Evolutionary conservation across 2,329 filamentous ascomycete genomes (phyloP), one percentile per base, ranked within the genome.

Genomic region (Zelopaecilomyces penicillatus): DNA sequence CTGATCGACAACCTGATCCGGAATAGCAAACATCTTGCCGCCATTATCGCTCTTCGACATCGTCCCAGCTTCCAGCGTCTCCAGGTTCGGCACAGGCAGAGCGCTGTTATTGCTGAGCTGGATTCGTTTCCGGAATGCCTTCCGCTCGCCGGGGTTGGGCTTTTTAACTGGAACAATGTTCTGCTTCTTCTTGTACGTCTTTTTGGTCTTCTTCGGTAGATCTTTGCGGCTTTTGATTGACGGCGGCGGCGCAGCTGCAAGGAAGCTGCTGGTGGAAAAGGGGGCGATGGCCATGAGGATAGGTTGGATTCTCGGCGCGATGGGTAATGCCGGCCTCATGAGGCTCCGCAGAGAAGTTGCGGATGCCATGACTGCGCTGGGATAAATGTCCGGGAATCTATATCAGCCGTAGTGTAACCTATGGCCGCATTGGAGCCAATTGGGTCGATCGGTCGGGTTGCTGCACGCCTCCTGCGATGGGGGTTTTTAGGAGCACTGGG

Each of bases 71-170:
- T 66, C 73, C 44, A 95, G 59, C 40, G 83, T 75, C 48, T 74
- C 67, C 54, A 95, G 71, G 8, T 80, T 85, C 27, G 71, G 61
- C 6, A 97, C 84, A 48, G 83, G 79, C 33, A 96, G 70, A 41
- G 93, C 93, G 67, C 95, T 97, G 65, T 87, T 85, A 69, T 97
- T 98, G 72, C 85, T 91, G 49, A 98, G 80, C 48, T 94, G 82
- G 57, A 98, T 87, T 54, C 87, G 82, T 71, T 94, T 95, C 53
- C 89, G 82, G 61, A 87, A 73, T 29, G 87, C 86, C 68, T 89
- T 95, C 53, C 90, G 81, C 73, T 96, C 90, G 53, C 90, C 91
- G 3, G 80, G 74, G 9, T 71, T 71, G 19, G 85, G 84, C 52
- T 80, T 73, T 64, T 75, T 78, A 44, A 68, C 61, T 28, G 66